These are phyloP conservation scores for Citrus hindsii DNA, from an alignment of 345 rosid species.

Conservation along the genomic window DNA sequence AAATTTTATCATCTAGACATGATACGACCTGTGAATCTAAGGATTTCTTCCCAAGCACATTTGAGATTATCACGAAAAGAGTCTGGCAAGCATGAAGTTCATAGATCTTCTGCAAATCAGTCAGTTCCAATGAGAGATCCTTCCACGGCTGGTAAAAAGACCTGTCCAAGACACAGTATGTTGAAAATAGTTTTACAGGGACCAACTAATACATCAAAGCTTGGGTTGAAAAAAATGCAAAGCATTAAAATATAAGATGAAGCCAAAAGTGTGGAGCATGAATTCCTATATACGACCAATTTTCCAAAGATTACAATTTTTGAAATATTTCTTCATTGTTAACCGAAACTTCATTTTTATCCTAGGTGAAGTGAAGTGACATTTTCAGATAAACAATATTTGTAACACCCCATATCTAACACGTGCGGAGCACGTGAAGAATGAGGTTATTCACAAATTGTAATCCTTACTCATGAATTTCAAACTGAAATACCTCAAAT, in stretches of 20 bases:
- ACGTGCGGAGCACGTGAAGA: too few species aligned
- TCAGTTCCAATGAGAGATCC: slow-evolving; percentile 41
- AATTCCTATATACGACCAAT: not conserved
- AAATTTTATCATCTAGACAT: slow-evolving; percentile 31
- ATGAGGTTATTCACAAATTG: too few species aligned
- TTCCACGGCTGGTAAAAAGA: slow-evolving; percentile 66
- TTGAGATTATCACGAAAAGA: slow-evolving; percentile 40
- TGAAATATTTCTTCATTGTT: not conserved
- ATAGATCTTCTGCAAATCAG: slow-evolving; percentile 44
- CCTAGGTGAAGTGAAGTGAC: too few species aligned
- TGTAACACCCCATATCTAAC: too few species aligned
- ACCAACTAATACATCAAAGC: not conserved
- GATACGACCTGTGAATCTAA: slow-evolving; percentile 25
- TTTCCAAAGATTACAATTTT: not conserved
- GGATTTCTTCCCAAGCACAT: slow-evolving; percentile 38
- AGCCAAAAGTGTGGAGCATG: not conserved
- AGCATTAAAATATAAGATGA: not conserved
- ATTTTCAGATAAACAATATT: not conserved
- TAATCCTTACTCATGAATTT: too few species aligned
- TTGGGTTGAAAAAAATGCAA: not conserved
- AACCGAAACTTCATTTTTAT: not conserved
- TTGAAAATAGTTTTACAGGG: not conserved
- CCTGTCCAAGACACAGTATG: slow-evolving; percentile 38
- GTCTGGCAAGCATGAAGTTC: slow-evolving; percentile 64
- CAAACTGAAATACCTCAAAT: too few species aligned